Evolutionary conservation across 2,329 filamentous ascomycete species (phyloP).

Genomic region (Hypoxylon sp.): DNA sequence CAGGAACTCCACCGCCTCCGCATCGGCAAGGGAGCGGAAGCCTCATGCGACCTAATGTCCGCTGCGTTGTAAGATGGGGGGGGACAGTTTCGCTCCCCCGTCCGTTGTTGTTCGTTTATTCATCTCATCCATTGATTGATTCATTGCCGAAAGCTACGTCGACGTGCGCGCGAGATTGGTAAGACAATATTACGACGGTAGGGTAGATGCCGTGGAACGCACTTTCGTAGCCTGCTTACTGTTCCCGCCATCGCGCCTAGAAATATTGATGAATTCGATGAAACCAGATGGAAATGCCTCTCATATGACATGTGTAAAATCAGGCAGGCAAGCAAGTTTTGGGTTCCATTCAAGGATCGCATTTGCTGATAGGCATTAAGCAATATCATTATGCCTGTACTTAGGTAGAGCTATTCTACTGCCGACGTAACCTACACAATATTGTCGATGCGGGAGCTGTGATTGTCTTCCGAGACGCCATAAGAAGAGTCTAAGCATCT

Average conservation of each 20-base stretch:
- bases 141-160: conserved; percentile 20
- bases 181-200: conserved; percentile 34
- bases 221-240: conserved; percentile 30
- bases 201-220: conserved; percentile 30
- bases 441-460: no score
- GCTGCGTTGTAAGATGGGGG: conserved; percentile 29
- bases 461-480: conserved; percentile 18
- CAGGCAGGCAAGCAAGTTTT: no score
- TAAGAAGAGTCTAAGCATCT: conserved; percentile 1
- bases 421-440: no score
- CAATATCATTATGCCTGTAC: no score
- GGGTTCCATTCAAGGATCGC: conserved; percentile 4
- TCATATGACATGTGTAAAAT: no score
- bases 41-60: conserved; percentile 22
- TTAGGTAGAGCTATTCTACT: no score
- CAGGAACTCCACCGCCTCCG: conserved; percentile 31
- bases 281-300: conserved; percentile 6
- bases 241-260: conserved; percentile 1
- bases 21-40: conserved; percentile 30
- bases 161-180: conserved; percentile 20
- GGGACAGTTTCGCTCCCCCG: conserved; percentile 1
- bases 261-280: conserved; percentile 22
- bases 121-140: no score
- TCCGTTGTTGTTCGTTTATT: conserved; percentile 22
- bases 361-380: conserved; percentile 10